Percentiles rank a stretch among this genome's conserved stretches.
Conservation (phyloP, 2,329 filamentous ascomycete species). For the Kalmusia sp. region DNA sequence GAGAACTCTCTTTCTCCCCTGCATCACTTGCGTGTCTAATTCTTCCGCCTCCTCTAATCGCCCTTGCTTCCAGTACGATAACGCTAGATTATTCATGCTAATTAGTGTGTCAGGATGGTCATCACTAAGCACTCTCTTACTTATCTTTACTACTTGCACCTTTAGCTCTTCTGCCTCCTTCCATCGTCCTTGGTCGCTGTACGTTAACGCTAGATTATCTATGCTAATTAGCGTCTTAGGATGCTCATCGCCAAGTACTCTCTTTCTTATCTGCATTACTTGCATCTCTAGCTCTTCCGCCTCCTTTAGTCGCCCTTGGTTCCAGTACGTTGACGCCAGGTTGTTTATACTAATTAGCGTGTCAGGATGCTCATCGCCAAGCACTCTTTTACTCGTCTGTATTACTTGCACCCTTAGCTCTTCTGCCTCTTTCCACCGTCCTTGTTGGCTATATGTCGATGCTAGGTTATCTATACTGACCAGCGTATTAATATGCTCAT, state of each 20-base stretch:
- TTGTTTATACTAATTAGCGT: neutral
- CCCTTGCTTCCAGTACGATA: conserved; percentile 5
- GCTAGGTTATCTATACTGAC: neutral
- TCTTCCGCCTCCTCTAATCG: conserved; percentile 10
- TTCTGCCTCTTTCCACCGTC: conserved; percentile 5
- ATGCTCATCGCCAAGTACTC: conserved; percentile 1
- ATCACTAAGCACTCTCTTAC: neutral
- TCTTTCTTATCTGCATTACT: neutral
- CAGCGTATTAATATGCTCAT: conserved; percentile 2
- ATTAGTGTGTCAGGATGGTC: conserved; percentile 17
- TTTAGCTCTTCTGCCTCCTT: conserved; percentile 4
- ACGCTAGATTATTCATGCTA: conserved; percentile 11
- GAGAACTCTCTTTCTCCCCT: neutral
- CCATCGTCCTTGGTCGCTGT: conserved; percentile 2
- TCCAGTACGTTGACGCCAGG: neutral
- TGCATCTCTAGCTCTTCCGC: neutral
- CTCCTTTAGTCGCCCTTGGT: neutral
- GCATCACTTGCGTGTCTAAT: neutral
- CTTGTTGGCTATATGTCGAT: neutral
- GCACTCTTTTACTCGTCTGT: conserved; percentile 15
- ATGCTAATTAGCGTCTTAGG: conserved; percentile 17
- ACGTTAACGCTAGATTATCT: conserved; percentile 11
- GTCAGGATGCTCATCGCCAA: neutral
- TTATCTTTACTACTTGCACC: neutral
- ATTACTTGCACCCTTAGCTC: conserved; percentile 18